Evolutionary conservation across 495 filamentous ascomycete genomes (phyloP), one percentile per base, ranked within the genome.

Genomic region (Aspergillus ostianus): DNA sequence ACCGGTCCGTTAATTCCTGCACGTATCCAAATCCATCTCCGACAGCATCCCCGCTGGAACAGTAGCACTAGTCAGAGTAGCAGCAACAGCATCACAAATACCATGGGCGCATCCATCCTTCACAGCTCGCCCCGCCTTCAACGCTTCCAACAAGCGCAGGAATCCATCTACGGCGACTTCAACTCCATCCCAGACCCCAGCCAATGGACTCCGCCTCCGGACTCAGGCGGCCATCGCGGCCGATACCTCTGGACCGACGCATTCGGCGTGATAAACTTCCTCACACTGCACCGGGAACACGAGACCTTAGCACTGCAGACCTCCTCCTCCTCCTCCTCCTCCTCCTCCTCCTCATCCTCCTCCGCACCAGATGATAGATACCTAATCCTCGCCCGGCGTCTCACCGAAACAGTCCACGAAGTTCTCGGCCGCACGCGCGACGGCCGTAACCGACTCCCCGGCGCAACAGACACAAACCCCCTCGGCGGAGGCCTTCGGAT

Each of bases 241-340:
- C 78, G 87, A 19, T 89, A 88, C 64, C 77, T 89, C 30, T 88
- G 85, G 86, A 87, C 84, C 0, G 86, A 89, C 59, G 85, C 85
- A 0, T 88, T 88, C 61, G 86, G 85, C n/a, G 82, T 90, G 3
- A 51, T 89, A 58, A 87, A 89, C 64, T 81, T 90, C 60, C 66
- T 88, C 36, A 88, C 87, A 23, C 73, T 90, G 13, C 78, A 82
- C 60, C 69, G 67, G 10, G 78, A 82, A 47, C 65, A 70, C 26
- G 59, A 53, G 9, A 49, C 47, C 52, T 21, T 53, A 5, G 8
- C 9, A 20, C n/a, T n/a, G 17, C 7, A 20, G 15, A 13, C 55
- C 48, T 23, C 55, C 36, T 45, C 45, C 23, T n/a, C 47, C 21
- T 15, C 47, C 26, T 5, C 26, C 44, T 12, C 49, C 54, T 44